A percentile compares a stretch with the other conserved stretches of the same genome.
phyloP scores from a whole-genome alignment of 768 basidiomycete species.

The Mycena leptocephala region DNA sequence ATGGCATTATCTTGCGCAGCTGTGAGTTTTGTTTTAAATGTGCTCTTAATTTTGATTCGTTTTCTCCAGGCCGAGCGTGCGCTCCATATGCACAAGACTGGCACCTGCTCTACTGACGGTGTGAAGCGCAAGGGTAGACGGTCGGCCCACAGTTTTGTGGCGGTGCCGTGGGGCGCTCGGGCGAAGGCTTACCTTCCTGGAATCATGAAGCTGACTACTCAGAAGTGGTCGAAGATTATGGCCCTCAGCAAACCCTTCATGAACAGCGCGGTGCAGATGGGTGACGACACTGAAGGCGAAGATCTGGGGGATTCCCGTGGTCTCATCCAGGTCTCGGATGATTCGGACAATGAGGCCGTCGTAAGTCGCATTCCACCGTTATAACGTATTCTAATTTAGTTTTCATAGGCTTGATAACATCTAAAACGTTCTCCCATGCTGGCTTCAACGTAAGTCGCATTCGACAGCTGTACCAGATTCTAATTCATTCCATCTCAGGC shows the following conservation, averaged over 20 bases:
- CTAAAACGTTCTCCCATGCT: too few relatives aligned
- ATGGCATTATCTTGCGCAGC: neutral
- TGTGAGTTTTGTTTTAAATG: neutral
- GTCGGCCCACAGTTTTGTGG: neutral
- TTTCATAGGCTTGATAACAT: too few relatives aligned
- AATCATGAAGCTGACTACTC: neutral
- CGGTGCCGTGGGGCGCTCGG: neutral
- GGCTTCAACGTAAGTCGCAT: too few relatives aligned
- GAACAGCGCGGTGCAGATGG: neutral
- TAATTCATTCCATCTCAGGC: too few relatives aligned
- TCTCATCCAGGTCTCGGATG: neutral
- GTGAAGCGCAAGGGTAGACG: conserved; percentile 5
- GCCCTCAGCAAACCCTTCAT: neutral
- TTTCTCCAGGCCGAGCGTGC: neutral
- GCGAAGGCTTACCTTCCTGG: neutral
- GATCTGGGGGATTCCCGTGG: neutral
- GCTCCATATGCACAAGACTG: neutral
- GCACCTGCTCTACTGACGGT: neutral
- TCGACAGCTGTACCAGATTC: too few relatives aligned
- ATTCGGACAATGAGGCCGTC: neutral
- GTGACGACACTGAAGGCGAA: neutral
- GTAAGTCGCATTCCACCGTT: too few relatives aligned
- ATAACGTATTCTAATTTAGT: too few relatives aligned
- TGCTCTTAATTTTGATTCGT: neutral
- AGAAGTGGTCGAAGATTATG: neutral